These are phyloP conservation scores for Penicillium digitatum DNA, from an alignment of 2,329 filamentous ascomycete species.

Conservation along the genomic window DNA sequence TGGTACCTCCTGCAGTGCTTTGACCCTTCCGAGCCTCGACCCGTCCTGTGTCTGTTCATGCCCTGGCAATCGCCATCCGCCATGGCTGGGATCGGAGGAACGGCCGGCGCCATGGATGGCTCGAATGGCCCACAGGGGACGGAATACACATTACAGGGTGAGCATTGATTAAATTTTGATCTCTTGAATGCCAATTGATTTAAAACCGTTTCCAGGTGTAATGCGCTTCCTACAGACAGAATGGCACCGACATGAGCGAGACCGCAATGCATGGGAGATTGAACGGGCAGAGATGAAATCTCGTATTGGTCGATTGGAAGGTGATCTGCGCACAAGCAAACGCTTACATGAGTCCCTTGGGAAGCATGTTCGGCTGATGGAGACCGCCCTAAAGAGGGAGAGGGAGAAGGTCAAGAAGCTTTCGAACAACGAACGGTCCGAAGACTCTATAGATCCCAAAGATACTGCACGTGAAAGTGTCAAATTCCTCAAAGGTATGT, in stretches of 20 bases:
- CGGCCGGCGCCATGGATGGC: constrained; percentile 45
- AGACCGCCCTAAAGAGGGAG: constrained; percentile 82
- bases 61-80: constrained; percentile 67
- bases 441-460: constrained; percentile 44
- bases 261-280: constrained; percentile 98
- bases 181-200: background rate
- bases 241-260: constrained; percentile 97
- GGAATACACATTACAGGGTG: constrained; percentile 70
- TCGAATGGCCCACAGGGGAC: constrained; percentile 56
- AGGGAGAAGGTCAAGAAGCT: constrained; percentile 62
- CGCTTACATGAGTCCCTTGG: constrained; percentile 83
- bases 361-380: constrained; percentile 84
- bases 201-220: constrained; percentile 59
- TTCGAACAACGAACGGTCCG: constrained; percentile 50
- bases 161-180: constrained; percentile 18
- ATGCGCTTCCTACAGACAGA: constrained; percentile 99
- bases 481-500: constrained; percentile 40
- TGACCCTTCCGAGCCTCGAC: background rate
- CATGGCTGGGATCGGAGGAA: constrained; percentile 55
- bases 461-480: constrained; percentile 46
- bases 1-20: background rate
- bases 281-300: constrained; percentile 99
- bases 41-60: constrained; percentile 45
- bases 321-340: constrained; percentile 79
- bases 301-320: constrained; percentile 89